These are phyloP conservation scores for Sungouiella blattae DNA, from an alignment of 805 yeast genomes.

Conservation along the genomic window DNA sequence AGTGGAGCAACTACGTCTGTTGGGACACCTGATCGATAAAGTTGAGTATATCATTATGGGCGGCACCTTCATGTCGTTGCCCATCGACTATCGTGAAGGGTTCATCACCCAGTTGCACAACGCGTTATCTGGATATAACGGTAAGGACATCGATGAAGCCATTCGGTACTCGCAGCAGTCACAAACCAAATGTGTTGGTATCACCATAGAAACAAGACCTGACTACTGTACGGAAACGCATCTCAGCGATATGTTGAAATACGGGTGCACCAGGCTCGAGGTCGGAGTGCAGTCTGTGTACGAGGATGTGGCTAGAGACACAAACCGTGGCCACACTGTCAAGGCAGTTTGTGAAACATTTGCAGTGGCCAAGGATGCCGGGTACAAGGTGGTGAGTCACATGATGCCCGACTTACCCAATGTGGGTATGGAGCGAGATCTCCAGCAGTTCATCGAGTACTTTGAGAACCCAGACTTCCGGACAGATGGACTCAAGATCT, in stretches of 20 bases:
- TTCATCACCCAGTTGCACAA: slow-evolving; percentile 90
- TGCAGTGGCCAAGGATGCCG: slow-evolving; percentile 95
- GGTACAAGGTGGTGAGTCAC: slow-evolving; percentile 95
- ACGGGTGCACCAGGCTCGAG: slow-evolving; percentile 95
- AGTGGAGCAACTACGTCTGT: slow-evolving; percentile 88
- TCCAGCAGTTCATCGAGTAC: slow-evolving; percentile 93
- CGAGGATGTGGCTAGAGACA: slow-evolving; percentile 97
- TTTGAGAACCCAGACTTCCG: slow-evolving; percentile 96
- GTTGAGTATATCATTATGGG: slow-evolving; percentile 99
- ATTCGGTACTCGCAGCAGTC: slow-evolving; percentile 89
- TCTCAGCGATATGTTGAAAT: slow-evolving; percentile 88
- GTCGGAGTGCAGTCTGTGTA: slow-evolving; percentile 96
- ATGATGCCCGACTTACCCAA: slow-evolving; percentile 99
- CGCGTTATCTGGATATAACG: slow-evolving; percentile 90
- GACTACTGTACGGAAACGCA: slow-evolving; percentile 97
- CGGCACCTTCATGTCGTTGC: slow-evolving; percentile 96
- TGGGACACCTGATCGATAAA: slow-evolving; percentile 95
- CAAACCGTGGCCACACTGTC: slow-evolving; percentile 97
- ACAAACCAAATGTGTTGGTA: slow-evolving; percentile 95
- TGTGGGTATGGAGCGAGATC: slow-evolving; percentile 97
- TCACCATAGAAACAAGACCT: slow-evolving; percentile 96
- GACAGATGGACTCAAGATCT: slow-evolving; percentile 93
- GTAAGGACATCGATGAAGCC: slow-evolving; percentile 85
- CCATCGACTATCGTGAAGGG: slow-evolving; percentile 82
- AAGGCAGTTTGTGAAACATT: slow-evolving; percentile 94